Percentiles rank a stretch among this genome's conserved stretches.
Conservation (phyloP, 2,329 filamentous ascomycete species). For the Trichoderma lentiforme region DNA sequence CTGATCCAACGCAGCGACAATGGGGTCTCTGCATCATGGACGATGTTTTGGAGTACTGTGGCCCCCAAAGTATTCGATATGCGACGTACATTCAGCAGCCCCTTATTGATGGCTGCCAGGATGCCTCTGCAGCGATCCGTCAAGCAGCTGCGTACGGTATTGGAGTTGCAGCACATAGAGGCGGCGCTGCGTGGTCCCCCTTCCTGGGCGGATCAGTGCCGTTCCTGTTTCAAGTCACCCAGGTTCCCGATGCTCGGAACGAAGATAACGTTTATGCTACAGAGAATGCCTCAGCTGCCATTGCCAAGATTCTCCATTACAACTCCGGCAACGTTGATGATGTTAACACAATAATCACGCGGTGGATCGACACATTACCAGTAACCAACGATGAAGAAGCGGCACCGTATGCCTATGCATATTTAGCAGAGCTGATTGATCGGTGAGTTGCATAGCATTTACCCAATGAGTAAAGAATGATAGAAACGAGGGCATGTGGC, state of each 20-base stretch:
- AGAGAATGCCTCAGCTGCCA: constrained; percentile 93
- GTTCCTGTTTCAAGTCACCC: constrained; percentile 79
- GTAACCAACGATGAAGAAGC: constrained; percentile 96
- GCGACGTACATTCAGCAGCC: constrained; percentile 82
- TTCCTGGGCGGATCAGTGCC: constrained; percentile 80
- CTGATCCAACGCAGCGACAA: constrained; percentile 86
- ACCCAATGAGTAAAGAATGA: not conserved
- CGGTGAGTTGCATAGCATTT: constrained; percentile 63
- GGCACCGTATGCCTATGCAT: constrained; percentile 91
- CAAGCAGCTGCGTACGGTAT: constrained; percentile 96
- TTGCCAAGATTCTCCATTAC: constrained; percentile 94
- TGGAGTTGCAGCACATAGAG: constrained; percentile 90
- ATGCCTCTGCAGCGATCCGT: constrained; percentile 83
- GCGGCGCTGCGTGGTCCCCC: constrained; percentile 80
- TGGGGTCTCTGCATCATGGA: constrained; percentile 99
- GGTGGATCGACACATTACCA: constrained; percentile 88
- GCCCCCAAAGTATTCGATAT: constrained; percentile 82
- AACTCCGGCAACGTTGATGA: constrained; percentile 75
- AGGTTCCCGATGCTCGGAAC: constrained; percentile 74
- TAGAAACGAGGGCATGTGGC: constrained; percentile 7
- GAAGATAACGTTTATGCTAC: constrained; percentile 97
- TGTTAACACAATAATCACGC: constrained; percentile 69
- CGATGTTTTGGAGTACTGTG: constrained; percentile 96
- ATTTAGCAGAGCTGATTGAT: constrained; percentile 85
- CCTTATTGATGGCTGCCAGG: constrained; percentile 79